Evolutionary conservation across 495 filamentous ascomycete species (phyloP), one percentile per base, ranked within the genome.

Genomic region (Cetradonia linearis): DNA sequence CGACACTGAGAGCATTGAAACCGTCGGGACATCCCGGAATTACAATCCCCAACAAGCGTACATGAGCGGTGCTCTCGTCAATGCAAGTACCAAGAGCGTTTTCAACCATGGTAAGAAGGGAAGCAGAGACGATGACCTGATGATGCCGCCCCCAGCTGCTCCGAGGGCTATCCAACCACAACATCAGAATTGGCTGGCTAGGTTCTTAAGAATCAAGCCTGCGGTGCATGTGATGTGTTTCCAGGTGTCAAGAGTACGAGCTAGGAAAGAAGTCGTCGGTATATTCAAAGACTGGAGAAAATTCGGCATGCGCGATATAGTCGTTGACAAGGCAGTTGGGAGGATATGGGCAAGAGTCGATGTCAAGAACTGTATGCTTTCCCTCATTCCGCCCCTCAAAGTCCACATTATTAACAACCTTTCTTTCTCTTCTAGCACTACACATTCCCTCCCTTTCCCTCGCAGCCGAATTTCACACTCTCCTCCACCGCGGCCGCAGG

Each of bases 141-240:
- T 62, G 34, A 60, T 62, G 34, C 34, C 48, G 28, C 44, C 60
- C 14, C 28, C 55, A 13, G 42, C 20, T 7, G 46, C 46, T 25
- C 18, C 54, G 0, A 50, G 56, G 36, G 28, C 33, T n/a, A 53
- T 62, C 30, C 82, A 80, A 20, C 76, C 81, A 4, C 80, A 83
- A 49, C 82, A 73, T 60, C 78, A 85, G 61, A 93, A 86, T 60
- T 96, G 91, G 90, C 78, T 98, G 53, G 83, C 86, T 37, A 86
- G 87, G 18, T 81, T 97, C 25, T 86, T 98, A 72, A 83, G 89
- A 52, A 85, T 96, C 70, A 95, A 93, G 67, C 92, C 93, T 0
- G 85, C 86, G 0, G 82, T 74, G 31, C 79, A 80, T 56, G 77
- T 85, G 10, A 68, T 96, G 13, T 90, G 89, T 68, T 85, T 97